phyloP scores from a whole-genome alignment of 208 protist species.

The Leishmania arabica region DNA sequence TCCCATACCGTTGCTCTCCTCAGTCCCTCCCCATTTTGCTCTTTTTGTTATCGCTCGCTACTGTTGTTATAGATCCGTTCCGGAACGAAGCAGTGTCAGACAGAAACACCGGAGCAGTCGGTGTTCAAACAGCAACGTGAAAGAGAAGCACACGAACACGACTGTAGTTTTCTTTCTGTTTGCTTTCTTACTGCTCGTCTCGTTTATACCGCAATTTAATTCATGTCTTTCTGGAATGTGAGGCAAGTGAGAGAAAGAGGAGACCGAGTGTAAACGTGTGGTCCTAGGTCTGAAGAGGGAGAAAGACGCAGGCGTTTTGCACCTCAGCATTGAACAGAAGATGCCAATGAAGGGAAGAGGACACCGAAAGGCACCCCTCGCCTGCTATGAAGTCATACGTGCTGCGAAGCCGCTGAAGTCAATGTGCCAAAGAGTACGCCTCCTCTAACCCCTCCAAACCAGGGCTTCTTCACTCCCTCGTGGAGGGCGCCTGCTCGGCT shows the following conservation, averaged over 20 bases:
- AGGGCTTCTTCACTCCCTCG: not conserved
- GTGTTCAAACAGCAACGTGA: slow-evolving; percentile 4
- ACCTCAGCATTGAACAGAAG: not conserved
- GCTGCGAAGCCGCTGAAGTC: not conserved
- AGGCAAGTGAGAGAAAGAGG: not conserved
- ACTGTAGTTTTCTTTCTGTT: not conserved
- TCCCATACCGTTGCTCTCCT: not conserved
- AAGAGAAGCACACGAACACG: slow-evolving; percentile 1
- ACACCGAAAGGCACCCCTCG: not conserved
- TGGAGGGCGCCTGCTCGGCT: not conserved
- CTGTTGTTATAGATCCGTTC: not conserved
- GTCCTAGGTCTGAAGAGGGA: not conserved
- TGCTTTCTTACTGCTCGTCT: not conserved
- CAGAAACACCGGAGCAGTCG: not conserved
- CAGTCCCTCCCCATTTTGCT: not conserved
- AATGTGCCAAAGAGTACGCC: not conserved
- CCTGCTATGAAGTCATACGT: not conserved
- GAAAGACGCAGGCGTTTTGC: not conserved
- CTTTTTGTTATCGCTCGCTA: slow-evolving; percentile 2
- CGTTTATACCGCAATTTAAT: not conserved
- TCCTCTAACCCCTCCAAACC: not conserved
- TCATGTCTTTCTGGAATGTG: not conserved
- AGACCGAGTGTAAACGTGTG: not conserved
- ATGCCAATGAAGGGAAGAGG: not conserved
- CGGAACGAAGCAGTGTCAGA: not conserved